phyloP scores from a whole-genome alignment of 768 basidiomycete species.

The Neoboletus magnificus region DNA sequence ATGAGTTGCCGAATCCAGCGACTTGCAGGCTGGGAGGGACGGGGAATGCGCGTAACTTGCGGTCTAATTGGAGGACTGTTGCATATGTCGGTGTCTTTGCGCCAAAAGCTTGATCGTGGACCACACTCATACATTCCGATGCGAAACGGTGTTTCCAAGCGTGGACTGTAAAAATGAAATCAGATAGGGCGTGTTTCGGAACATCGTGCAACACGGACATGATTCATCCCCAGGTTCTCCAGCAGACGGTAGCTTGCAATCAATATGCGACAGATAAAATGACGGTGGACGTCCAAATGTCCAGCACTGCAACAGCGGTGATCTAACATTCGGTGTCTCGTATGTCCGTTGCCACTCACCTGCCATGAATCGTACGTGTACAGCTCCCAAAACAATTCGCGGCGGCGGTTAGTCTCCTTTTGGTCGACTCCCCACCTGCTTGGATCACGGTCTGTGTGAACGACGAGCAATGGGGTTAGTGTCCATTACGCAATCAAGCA shows the following conservation, averaged over 20 bases:
- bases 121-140: slow-evolving; percentile 64
- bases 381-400: slow-evolving; percentile 66
- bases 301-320: slow-evolving; percentile 47
- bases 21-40: slow-evolving; percentile 65
- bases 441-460: slow-evolving; percentile 57
- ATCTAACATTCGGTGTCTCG: slow-evolving; percentile 26
- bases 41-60: slow-evolving; percentile 64
- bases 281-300: slow-evolving; percentile 71
- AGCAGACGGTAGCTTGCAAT: slow-evolving; percentile 57
- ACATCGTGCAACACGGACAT: slow-evolving; percentile 41
- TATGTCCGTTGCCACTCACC: slow-evolving; percentile 15
- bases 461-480: slow-evolving; percentile 5
- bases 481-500: neutral
- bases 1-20: slow-evolving; percentile 58
- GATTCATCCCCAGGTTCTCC: slow-evolving; percentile 52
- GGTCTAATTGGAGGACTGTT: slow-evolving; percentile 63
- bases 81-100: slow-evolving; percentile 67
- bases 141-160: slow-evolving; percentile 70
- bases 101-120: slow-evolving; percentile 71
- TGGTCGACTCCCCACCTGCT: slow-evolving; percentile 61
- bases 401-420: slow-evolving; percentile 56
- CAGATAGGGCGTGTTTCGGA: neutral
- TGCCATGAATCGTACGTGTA: slow-evolving; percentile 38
- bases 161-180: slow-evolving; percentile 40
- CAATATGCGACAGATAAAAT: slow-evolving; percentile 62